These are phyloP conservation scores for Trametes coccinea DNA, from an alignment of 768 basidiomycete species.

Conservation along the genomic window DNA sequence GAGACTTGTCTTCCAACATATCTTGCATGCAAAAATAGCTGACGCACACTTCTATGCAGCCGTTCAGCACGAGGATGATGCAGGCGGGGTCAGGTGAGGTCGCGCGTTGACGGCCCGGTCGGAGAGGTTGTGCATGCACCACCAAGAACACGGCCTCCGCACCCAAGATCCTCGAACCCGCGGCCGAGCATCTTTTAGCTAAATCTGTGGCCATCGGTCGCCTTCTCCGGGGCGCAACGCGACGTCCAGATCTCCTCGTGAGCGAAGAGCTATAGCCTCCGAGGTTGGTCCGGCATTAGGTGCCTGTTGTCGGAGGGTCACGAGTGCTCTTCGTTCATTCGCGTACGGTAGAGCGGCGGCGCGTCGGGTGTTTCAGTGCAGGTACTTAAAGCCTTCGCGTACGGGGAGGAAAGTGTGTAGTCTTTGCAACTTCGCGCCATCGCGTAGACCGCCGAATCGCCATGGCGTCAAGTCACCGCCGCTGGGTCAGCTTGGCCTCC, in stretches of 20 bases:
- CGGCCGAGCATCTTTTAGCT: not conserved
- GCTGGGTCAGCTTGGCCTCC: conserved; percentile 16
- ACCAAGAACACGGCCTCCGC: not conserved
- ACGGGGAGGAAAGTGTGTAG: not conserved
- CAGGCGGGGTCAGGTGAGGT: conserved; percentile 9
- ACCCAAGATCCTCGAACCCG: not conserved
- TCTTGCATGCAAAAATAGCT: conserved; percentile 1
- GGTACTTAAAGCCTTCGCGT: conserved; percentile 1
- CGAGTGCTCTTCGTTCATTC: not conserved
- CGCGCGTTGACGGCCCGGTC: not conserved
- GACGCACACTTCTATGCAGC: not conserved
- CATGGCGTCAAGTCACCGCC: not conserved
- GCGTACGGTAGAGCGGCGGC: conserved; percentile 3
- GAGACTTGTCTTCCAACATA: not conserved
- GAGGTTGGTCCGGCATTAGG: conserved; percentile 9
- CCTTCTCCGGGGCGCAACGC: not conserved
- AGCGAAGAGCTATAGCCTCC: not conserved
- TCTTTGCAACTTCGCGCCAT: not conserved
- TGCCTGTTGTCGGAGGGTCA: conserved; percentile 6
- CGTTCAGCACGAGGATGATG: not conserved
- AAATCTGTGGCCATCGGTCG: not conserved
- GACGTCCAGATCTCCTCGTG: not conserved
- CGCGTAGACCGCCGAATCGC: not conserved
- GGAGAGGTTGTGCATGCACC: not conserved
- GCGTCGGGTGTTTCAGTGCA: not conserved